These are phyloP conservation scores for Apiospora rasikravindrae DNA, from an alignment of 2,329 filamentous ascomycete genomes.

Conservation along the genomic window DNA sequence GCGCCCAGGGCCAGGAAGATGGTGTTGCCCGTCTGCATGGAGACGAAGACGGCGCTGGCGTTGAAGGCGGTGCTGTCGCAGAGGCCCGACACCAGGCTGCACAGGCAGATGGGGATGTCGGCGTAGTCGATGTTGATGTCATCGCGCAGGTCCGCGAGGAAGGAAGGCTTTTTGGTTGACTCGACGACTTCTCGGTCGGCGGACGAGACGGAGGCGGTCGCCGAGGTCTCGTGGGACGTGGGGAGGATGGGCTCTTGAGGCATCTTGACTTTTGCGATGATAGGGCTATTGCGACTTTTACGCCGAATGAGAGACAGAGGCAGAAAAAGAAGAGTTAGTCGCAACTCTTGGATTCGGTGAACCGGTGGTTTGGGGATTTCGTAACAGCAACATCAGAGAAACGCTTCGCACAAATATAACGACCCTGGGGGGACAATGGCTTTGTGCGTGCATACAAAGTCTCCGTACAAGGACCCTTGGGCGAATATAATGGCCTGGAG, in stretches of 20 bases:
- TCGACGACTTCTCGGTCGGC: neutral
- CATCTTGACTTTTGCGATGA: neutral
- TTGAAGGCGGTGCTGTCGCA: slow-evolving; percentile 49
- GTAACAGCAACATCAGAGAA: too few relatives aligned
- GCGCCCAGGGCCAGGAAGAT: slow-evolving; percentile 67
- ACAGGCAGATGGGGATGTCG: slow-evolving; percentile 46
- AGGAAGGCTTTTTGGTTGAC: neutral
- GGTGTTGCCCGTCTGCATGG: slow-evolving; percentile 62
- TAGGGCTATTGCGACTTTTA: neutral
- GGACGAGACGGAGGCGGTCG: slow-evolving; percentile 7
- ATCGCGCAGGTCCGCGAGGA: slow-evolving; percentile 13
- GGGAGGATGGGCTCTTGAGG: slow-evolving; percentile 20
- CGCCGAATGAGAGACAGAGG: neutral
- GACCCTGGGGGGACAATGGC: too few relatives aligned
- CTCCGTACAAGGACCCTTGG: too few relatives aligned
- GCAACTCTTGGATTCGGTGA: too few relatives aligned
- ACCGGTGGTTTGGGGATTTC: too few relatives aligned
- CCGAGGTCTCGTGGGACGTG: slow-evolving; percentile 21
- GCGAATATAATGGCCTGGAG: too few relatives aligned
- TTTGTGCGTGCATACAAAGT: too few relatives aligned
- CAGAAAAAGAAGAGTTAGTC: neutral
- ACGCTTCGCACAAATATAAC: too few relatives aligned
- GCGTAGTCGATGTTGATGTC: slow-evolving; percentile 28
- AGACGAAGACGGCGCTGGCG: slow-evolving; percentile 45
- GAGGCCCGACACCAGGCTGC: slow-evolving; percentile 45